Evolutionary conservation across 1,284 basidiomycete species (phyloP).

Genomic region (Sanghuangporus sanghuang): DNA sequence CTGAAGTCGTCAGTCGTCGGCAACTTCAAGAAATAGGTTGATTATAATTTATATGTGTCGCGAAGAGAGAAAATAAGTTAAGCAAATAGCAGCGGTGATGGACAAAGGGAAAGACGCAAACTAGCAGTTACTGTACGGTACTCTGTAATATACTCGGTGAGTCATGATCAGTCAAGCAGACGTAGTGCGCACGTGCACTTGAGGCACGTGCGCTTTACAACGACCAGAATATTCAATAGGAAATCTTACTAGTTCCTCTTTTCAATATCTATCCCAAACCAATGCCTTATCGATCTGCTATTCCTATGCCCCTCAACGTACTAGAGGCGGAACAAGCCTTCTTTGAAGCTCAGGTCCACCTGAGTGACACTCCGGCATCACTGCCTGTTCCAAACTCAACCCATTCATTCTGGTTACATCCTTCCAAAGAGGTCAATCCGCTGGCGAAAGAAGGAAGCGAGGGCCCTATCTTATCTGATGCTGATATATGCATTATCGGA

Average conservation of each 20-base stretch:
- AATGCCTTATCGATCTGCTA: conserved; percentile 5
- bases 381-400: conserved; percentile 59
- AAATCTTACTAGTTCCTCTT: not conserved
- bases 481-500: conserved; percentile 73
- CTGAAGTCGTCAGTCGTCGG: not conserved
- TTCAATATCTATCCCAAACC: not conserved
- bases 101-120: not conserved
- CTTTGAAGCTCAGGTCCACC: conserved; percentile 6
- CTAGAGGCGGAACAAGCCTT: not conserved
- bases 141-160: too few species aligned
- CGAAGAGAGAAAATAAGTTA: not conserved
- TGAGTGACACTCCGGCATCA: conserved; percentile 22
- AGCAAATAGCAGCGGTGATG: not conserved
- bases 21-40: not conserved
- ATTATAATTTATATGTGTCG: not conserved
- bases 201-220: not conserved
- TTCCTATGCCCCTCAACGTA: conserved; percentile 16
- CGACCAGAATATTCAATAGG: not conserved
- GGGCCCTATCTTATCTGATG: conserved; percentile 47
- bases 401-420: conserved; percentile 63
- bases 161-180: too few species aligned
- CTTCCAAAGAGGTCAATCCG: conserved; percentile 52
- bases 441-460: conserved; percentile 58
- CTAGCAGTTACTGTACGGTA: too few species aligned
- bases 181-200: not conserved